Base-by-base conservation (phyloP, 352 stramenopile genomes). In the Phytophthora sansomeana region DNA sequence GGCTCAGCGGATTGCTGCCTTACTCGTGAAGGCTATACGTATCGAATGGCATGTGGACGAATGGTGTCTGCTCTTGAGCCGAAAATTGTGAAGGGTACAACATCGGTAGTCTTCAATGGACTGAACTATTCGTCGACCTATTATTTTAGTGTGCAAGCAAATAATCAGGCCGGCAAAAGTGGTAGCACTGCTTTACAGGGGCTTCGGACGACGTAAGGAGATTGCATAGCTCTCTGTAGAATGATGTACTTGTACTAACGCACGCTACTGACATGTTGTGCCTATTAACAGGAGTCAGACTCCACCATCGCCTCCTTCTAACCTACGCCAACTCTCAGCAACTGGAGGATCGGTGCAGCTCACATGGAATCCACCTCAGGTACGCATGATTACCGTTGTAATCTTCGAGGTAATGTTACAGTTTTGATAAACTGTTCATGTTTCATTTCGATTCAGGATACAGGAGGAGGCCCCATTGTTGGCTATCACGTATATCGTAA, bases 401-500 rank as follows among this genome's bases (percentile, higher is more conserved):
- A 2, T 26, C 13, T 47, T 35, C 13, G 13, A n/a, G 10, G 14
- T 41, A 30, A 39, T 28, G 14, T 38, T 13, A 16, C 19, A 43
- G 38, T n/a, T 21, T 43, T 11, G n/a, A 29, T n/a, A 39, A 43
- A 28, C 6, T n/a, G 29, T 44, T 17, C 38, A 35, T 4, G 33
- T 56, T 28, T 5, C 33, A 13, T 11, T 35, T 55, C 44, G 11
- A 6, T 66, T 16, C 39, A 84, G 77, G 72, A 85, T 41, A 67
- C 64, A 14, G 74, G 77, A 41, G 77, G 77, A 5, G 62, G 68
- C 2, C 44, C 35, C 2, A 72, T 90, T 56, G 4, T 73, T 38
- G 83, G 83, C 4, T 92, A 92, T 63, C 50, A 56, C 1, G 72
- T 92, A 0, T 92, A 90, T 65, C 77, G 83, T 10, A 68, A 92